Evolutionary conservation across 2,329 filamentous ascomycete species (phyloP), one percentile per base, ranked within the genome.

Genomic region (Emergomyces africanus): DNA sequence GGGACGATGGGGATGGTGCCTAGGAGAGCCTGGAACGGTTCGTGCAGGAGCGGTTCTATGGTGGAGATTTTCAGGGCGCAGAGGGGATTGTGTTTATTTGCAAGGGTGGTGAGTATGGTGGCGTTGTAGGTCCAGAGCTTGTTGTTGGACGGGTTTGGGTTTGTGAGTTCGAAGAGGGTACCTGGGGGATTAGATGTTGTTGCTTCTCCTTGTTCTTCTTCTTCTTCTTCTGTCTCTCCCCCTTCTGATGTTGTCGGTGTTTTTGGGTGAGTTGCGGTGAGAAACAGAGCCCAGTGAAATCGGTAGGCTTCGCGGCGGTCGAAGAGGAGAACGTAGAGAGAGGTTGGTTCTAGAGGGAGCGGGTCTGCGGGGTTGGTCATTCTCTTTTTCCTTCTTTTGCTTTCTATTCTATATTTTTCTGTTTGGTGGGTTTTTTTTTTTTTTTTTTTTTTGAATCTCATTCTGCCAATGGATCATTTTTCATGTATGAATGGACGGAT

Each of bases 221-320:
- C 42, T 6, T 44, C 42, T 6, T 8, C 28, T 51, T 37, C 30
- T 35, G 2, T n/a, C 35, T 8, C 4, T 53, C 2, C 18, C 37
- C n/a, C 50, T 53, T 20, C 12, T 49, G 48, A 9, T 50, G 33
- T 5, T 15, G 33, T 23, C 23, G 50, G 4, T 53, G 30, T 6
- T 25, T 33, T 51, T 5, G 25, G 54, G 3, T 48, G 8, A 15
- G 51, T 58, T 15, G 37, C 62, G 12, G 65, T 61, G 15, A 68
- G 63, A 44, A 66, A 68, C 4, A 69, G 44, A 20, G 61, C 60
- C 66, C 66, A 69, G 49, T 67, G 63, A 39, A 68, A 68, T 6
- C 28, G 49, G 37, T 63, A 60, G 28, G 41, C 57, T 39, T 64
- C 51, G 14, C 62, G 62, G 18, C 61, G 58, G 15, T 65, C 65